Evolutionary conservation across 2,329 filamentous ascomycete species (phyloP).

Genomic region (Xylaria sp.): DNA sequence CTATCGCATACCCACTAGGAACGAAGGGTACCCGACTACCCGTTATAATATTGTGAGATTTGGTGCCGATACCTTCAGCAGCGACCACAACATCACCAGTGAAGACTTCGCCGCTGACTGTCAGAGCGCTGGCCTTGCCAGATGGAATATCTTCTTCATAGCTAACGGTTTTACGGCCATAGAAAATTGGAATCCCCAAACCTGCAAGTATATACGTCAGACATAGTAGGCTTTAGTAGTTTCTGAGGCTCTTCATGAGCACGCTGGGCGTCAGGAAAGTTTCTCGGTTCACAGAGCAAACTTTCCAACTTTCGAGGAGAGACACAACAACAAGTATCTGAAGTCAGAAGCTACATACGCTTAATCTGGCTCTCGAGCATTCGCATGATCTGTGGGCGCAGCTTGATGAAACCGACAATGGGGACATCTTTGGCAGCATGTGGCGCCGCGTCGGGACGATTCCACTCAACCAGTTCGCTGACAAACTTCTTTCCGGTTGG

Average conservation of each 20-base stretch:
- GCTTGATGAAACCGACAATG: conserved; percentile 26
- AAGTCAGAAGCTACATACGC: conserved; percentile 8
- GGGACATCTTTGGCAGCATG: conserved; percentile 33
- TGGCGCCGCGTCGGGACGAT: conserved; percentile 24
- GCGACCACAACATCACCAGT: conserved; percentile 49
- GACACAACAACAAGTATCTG: neutral
- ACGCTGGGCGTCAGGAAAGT: neutral
- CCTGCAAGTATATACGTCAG: conserved; percentile 9
- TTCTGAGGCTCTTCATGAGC: neutral
- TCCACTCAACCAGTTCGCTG: conserved; percentile 31
- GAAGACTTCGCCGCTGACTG: conserved; percentile 39
- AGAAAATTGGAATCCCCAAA: conserved; percentile 38
- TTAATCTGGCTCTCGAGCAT: conserved; percentile 31
- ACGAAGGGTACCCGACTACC: conserved; percentile 21
- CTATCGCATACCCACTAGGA: conserved; percentile 21
- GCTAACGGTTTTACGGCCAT: conserved; percentile 28
- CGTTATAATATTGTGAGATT: conserved; percentile 36
- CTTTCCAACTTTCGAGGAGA: neutral
- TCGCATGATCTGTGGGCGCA: conserved; percentile 19
- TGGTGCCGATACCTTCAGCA: conserved; percentile 49
- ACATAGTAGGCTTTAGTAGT: neutral
- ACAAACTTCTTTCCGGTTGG: conserved; percentile 25
- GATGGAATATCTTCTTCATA: conserved; percentile 39
- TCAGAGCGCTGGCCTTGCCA: conserved; percentile 38
- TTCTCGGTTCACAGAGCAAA: neutral